phyloP scores from a whole-genome alignment of 495 filamentous ascomycete species.

The Lindgomyces ingoldianus region DNA sequence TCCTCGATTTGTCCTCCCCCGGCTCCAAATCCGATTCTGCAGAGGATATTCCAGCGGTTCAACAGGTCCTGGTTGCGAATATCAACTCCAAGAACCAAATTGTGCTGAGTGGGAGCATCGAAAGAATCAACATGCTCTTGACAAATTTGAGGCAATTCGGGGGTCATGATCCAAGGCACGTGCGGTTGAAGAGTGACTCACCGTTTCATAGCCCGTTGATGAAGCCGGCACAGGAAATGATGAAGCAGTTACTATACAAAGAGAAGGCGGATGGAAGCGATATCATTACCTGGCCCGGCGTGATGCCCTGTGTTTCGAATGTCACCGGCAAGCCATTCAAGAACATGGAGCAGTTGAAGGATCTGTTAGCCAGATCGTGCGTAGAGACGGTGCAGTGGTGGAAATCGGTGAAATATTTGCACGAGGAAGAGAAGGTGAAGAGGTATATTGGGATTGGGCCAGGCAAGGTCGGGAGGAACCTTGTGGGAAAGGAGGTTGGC shows the following conservation, averaged over 20 bases:
- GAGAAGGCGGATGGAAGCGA: slow-evolving; percentile 51
- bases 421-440: slow-evolving; percentile 78
- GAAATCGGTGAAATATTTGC: slow-evolving; percentile 85
- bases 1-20: slow-evolving; percentile 66
- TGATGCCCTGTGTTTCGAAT: slow-evolving; percentile 80
- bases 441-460: slow-evolving; percentile 94
- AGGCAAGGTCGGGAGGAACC: slow-evolving; percentile 88
- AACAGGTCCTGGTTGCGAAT: slow-evolving; percentile 90
- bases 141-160: slow-evolving; percentile 88
- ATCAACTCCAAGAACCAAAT: slow-evolving; percentile 96
- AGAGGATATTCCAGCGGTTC: slow-evolving; percentile 67
- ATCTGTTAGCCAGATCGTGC: slow-evolving; percentile 72
- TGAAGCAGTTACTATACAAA: slow-evolving; percentile 62
- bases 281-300: slow-evolving; percentile 68
- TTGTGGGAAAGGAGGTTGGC: slow-evolving; percentile 94
- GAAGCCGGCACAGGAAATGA: slow-evolving; percentile 74
- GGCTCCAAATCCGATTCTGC: slow-evolving; percentile 67
- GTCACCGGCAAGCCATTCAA: slow-evolving; percentile 77
- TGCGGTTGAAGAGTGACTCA: slow-evolving; percentile 82
- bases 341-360: slow-evolving; percentile 69
- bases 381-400: slow-evolving; percentile 93
- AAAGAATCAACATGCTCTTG: slow-evolving; percentile 79
- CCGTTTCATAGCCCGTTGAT: slow-evolving; percentile 95
- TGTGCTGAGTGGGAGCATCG: slow-evolving; percentile 85
- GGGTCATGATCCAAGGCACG: slow-evolving; percentile 88